Evolutionary conservation across 148 eudicot genomes (phyloP), one percentile per base, ranked within the genome.

Genomic region (Persicaria maculosa): DNA sequence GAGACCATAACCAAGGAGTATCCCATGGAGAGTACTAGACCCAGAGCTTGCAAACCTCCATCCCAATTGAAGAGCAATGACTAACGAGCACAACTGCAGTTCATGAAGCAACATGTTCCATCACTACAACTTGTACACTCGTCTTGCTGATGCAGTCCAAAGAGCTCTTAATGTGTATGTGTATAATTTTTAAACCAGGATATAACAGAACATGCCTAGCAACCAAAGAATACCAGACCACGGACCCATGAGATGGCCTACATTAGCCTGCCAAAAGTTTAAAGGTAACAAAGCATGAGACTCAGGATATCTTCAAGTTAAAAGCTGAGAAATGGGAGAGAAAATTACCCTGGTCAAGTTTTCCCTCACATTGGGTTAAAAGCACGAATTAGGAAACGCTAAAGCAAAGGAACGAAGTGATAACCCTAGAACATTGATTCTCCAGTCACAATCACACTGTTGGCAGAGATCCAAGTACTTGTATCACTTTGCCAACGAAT

Each of bases 211-310:
- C 84, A 76, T 58, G 46, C 69, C 54, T 75, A 83, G 76, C 82
- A 80, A 68, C 76, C 65, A 77, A 16, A 76, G 79, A 79, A 77
- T 68, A 81, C 77, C 77, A 54, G 58, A 68, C 46, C 78, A 80
- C 76, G 73, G 82, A 73, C 79, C 79, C 86, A 77, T 70, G 77
- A 79, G 75, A 80, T 81, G 79, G 52, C 81, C 77, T 75, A 65
- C 50, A 40, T 10, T 43, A 80, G 86, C 88, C 89, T 84, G 88
- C 90, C 87, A 87, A 83, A 78, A 84, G 78, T 77, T 84, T 83
- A 73, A 82, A 71, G 74, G 61, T 84, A 74, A 74, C 17, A 72
- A 77, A 36, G 44, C 14, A 73, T 64, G 62, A 59, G 67, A 54
- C 54, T 15, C 47, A 12, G 43, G 57, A 36, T 73, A 79, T 65